phyloP scores from a whole-genome alignment of 371 early-diverging fungal species.

The Parasitella parasitica region DNA sequence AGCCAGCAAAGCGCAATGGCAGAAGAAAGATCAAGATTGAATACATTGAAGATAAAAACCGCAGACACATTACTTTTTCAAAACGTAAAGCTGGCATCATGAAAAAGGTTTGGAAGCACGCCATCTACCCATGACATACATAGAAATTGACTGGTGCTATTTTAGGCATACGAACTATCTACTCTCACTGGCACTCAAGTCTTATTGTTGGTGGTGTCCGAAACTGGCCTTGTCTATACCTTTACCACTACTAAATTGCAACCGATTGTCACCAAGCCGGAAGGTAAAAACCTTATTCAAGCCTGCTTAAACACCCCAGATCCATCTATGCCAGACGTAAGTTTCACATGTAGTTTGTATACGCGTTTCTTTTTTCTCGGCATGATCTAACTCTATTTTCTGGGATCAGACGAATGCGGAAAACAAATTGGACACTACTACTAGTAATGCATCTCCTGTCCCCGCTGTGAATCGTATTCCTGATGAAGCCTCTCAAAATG shows the following conservation, averaged over 20 bases:
- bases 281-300: constrained; percentile 94
- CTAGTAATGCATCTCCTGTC: background rate
- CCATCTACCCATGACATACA: too few species aligned
- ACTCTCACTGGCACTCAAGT: constrained; percentile 98
- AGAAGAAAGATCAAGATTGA: constrained; percentile 97
- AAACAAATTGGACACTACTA: background rate
- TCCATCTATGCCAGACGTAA: constrained; percentile 9
- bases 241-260: constrained; percentile 97
- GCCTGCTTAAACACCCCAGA: constrained; percentile 91
- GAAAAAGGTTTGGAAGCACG: constrained; percentile 95
- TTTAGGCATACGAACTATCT: constrained; percentile 92
- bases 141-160: background rate
- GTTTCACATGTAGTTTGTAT: background rate
- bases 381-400: background rate
- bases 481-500: background rate
- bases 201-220: constrained; percentile 93
- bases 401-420: background rate
- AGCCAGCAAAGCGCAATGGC: constrained; percentile 71
- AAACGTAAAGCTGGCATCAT: constrained; percentile 99
- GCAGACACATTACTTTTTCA: constrained; percentile 96
- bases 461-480: background rate
- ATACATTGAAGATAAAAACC: constrained; percentile 94
- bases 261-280: constrained; percentile 92
- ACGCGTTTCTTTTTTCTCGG: background rate
- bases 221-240: constrained; percentile 98